Percentiles rank a stretch among this genome's conserved stretches.
Conservation (phyloP, 208 protist genomes). For the Kentomonas sorsogonicus region DNA sequence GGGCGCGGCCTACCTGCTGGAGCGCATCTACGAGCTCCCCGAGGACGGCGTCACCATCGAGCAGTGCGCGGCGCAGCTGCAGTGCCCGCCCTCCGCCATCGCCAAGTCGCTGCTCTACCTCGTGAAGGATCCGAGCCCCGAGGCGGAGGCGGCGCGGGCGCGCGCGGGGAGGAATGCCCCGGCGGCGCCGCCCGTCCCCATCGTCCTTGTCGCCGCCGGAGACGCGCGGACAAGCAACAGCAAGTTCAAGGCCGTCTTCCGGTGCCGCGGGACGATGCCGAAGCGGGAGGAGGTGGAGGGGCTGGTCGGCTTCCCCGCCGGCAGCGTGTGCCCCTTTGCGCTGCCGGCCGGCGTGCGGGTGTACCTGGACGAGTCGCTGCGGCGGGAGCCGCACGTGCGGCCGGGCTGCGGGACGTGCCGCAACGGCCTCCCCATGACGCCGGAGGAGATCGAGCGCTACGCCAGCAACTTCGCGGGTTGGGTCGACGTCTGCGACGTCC, state of each 20-base stretch:
- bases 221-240: conserved; percentile 41
- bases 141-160: conserved; percentile 16
- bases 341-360: conserved; percentile 41
- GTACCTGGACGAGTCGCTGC: conserved; percentile 62
- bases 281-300: conserved; percentile 45
- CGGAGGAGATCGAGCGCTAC: conserved; percentile 54
- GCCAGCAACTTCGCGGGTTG: conserved; percentile 56
- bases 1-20: no score
- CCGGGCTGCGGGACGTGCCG: conserved; percentile 38
- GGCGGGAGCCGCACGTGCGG: conserved; percentile 41
- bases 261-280: conserved; percentile 37
- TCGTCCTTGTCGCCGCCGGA: conserved; percentile 47
- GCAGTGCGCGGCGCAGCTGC: conserved; percentile 34
- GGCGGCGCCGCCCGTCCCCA: conserved; percentile 10
- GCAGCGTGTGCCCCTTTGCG: conserved; percentile 63
- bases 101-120: conserved; percentile 53
- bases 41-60: conserved; percentile 48
- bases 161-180: conserved; percentile 10
- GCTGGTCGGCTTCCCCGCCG: conserved; percentile 39
- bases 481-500: conserved; percentile 58
- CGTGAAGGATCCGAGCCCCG: conserved; percentile 26
- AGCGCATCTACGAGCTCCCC: conserved; percentile 35
- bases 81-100: conserved; percentile 43
- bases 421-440: conserved; percentile 30
- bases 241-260: conserved; percentile 45